phyloP scores from a whole-genome alignment of 148 eudicot species.

The Selenicereus undatus region DNA sequence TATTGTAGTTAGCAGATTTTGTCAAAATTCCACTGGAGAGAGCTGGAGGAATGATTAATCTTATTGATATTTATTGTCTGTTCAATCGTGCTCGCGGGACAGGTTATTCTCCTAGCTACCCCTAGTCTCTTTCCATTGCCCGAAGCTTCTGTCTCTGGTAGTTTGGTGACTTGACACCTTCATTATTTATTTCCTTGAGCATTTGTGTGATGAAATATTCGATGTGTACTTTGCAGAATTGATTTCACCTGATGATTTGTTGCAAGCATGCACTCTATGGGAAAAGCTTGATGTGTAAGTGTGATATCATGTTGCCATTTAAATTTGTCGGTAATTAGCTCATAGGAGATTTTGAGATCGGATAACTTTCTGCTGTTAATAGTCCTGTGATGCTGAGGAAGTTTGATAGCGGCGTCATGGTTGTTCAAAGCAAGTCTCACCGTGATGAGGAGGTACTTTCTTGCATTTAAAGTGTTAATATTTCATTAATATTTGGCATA shows the following conservation, averaged over 20 bases:
- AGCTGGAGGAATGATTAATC: conserved; percentile 95
- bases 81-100: conserved; percentile 99
- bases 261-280: conserved; percentile 90
- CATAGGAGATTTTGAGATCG: conserved; percentile 1
- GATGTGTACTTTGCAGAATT: conserved; percentile 47
- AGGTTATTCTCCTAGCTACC: conserved; percentile 41
- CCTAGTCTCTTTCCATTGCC: not conserved
- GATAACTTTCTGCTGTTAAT: conserved; percentile 27
- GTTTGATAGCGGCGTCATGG: conserved; percentile 96
- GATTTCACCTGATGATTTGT: conserved; percentile 93
- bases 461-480: not conserved
- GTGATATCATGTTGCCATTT: conserved; percentile 3
- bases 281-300: conserved; percentile 94
- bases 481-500: not conserved
- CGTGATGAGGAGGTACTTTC: conserved; percentile 82
- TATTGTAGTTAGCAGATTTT: conserved; percentile 94
- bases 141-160: not conserved
- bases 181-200: not conserved
- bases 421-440: conserved; percentile 80
- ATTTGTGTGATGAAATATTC: not conserved
- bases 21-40: conserved; percentile 87
- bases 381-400: conserved; percentile 89
- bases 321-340: conserved; percentile 5
- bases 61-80: conserved; percentile 82
- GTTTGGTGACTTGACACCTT: not conserved